Evolutionary conservation across 2,329 filamentous ascomycete genomes (phyloP), one percentile per base, ranked within the genome.

Genomic region (Drechslera avenae): DNA sequence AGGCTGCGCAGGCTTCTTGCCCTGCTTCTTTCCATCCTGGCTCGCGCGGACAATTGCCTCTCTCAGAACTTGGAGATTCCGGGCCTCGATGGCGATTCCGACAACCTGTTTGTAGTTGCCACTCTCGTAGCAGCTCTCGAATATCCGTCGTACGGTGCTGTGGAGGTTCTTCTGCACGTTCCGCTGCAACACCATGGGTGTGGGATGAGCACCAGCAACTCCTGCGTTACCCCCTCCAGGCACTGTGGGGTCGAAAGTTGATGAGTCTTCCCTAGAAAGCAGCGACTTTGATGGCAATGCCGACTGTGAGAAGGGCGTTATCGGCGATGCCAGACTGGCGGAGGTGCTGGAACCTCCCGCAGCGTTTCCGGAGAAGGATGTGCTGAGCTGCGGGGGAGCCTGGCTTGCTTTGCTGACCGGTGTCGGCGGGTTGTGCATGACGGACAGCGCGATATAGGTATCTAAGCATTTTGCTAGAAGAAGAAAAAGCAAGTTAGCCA

Each of bases 31-130:
- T 75, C 91, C 90, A 59, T 95, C 91, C 41, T 92, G 86, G 67
- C 86, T 91, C n/a, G 90, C 93, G 28, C 91, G 86, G 72, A 94
- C 84, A 68, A 99, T 97, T 32, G 94, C 89, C 52, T 87, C 83
- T 55, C 89, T 87, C 34, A 99, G 83, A 26, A 97, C 88, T 49
- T 94, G 88, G 14, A 97, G 81, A 68, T 94, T 95, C 73, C 92
- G 90, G 54, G 94, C 91, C 75, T 99, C 94, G 30, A 99, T 88
- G 8, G 94, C 92, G 63, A 99, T 97, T 49, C 94, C 94, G 35
- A 99, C 90, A 6, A 99, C 94, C 75, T 99, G 94, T 62, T 91
- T 87, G 76, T 97, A 99, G 56, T 91, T 87, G 56, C 89, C 91
- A 64, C 91, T 86, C 59, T 84, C 82, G 67, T 97, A 86, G 75